A percentile compares a stretch with the other conserved stretches of the same genome.
These are phyloP conservation scores for Thymus quinquecostatus DNA, from an alignment of 257 asterid genomes.

Conservation along the genomic window DNA sequence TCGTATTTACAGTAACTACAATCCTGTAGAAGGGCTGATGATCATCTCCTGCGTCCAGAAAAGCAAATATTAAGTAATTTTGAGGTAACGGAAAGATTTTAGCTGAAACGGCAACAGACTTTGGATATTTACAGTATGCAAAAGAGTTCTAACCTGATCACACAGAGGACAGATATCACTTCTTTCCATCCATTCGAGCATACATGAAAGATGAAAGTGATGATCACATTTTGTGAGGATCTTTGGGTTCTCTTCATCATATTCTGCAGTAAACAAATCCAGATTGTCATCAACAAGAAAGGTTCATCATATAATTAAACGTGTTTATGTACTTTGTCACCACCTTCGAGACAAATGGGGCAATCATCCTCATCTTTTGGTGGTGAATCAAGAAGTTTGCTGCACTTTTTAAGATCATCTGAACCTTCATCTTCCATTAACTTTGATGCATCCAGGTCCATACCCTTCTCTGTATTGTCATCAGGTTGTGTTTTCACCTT, in stretches of 20 bases:
- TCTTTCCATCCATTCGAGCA: slow-evolving; percentile 95
- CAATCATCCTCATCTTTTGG: slow-evolving; percentile 72
- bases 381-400: slow-evolving; percentile 39
- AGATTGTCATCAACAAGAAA: slow-evolving; percentile 12
- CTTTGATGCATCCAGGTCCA: slow-evolving; percentile 44
- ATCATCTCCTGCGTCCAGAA: slow-evolving; percentile 66
- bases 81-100: slow-evolving; percentile 4
- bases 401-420: slow-evolving; percentile 62
- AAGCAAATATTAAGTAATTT: slow-evolving; percentile 23
- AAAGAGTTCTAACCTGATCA: slow-evolving; percentile 56
- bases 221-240: slow-evolving; percentile 75
- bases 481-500: slow-evolving; percentile 54
- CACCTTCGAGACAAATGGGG: slow-evolving; percentile 89
- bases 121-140: neutral
- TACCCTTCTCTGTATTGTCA: slow-evolving; percentile 39
- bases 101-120: slow-evolving; percentile 9
- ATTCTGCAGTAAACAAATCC: slow-evolving; percentile 51
- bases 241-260: slow-evolving; percentile 77
- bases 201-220: slow-evolving; percentile 81
- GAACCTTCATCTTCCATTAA: slow-evolving; percentile 56
- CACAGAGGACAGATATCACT: slow-evolving; percentile 87
- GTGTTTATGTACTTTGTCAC: slow-evolving; percentile 7
- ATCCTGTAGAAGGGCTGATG: slow-evolving; percentile 49
- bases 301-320: slow-evolving; percentile 20
- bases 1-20: slow-evolving; percentile 34